Evolutionary conservation across 306 rosid species (phyloP), one percentile per base, ranked within the genome.

Genomic region (Arachis stenosperma): DNA sequence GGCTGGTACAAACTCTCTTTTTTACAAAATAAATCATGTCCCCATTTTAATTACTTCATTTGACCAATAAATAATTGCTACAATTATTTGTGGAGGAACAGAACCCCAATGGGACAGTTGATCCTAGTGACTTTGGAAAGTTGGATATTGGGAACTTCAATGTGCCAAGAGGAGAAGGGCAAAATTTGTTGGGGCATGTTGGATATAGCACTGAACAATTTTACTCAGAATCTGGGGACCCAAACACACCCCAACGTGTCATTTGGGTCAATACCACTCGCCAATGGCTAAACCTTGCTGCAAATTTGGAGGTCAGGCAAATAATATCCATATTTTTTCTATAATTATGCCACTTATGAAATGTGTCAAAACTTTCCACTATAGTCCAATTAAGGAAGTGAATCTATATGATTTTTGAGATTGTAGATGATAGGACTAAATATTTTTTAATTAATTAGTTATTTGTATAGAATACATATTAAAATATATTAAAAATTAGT

Each of bases 281-380:
- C 13, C 61, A 74, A 2, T 87, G 85, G 88, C 82, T 87, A 48
- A 53, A 74, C 5, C 51, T 82, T 59, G 82, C 91, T 71, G 14
- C 79, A 39, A 68, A 71, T 48, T 63, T 84, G 75, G 62, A 84
- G 83, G 83, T 79, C 14, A 51, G 65, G 39, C 66, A 9, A 9
- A 33, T 33, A 33, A 33, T 33, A 33, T 33, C 37, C 37, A 33
- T 33, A 2, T 33, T 33, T 33, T 33, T 33, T 33, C 37, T 33
- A 4, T 2, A 33, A 33, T 33, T 4, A 33, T 33, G 37, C 37
- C 37, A 22, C 27, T 22, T 22, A 22, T 22, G 1, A 22, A 22
- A 22, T 22, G 27, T 22, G 27, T 22, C 27, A 22, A 22, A 22
- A 22, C 27, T 22, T 22, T 22, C 27, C 27, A 1, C 27, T 22